Base-by-base conservation (phyloP, 2,329 filamentous ascomycete genomes). In the Pleomassaria siparia region DNA sequence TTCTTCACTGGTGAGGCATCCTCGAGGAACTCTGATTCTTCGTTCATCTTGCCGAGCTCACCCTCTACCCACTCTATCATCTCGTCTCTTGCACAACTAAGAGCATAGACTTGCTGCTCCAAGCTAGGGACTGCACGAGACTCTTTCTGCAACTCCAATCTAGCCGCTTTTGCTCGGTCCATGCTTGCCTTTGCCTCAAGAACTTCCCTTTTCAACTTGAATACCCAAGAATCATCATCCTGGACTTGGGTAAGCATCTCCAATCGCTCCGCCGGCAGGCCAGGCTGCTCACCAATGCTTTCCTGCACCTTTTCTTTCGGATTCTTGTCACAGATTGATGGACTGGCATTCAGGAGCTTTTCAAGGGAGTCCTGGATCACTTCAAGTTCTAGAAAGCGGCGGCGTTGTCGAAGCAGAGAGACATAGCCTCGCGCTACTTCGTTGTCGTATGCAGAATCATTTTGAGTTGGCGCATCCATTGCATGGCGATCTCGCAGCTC, bases 51-150 rank as follows among this genome's bases (percentile, higher is more conserved):
- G 15, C 73, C 67, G 37, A 80, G 55, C 35, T 77, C 76, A 32
- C 72, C 70, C 55, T 80, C 77, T 6, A 80, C 70, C 78, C 78
- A 80, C 36, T 72, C 66, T 4, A 79, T 71, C 35, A 80, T 63
- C 49, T 78, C 76, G 47, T 78, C 71, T 36, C 76, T 71, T 11
- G 75, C 77, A 29, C 64, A 63, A 42, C 74, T 66, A 21, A 80
- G 61, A 3, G 74, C 75, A 40, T 54, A 51, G 0, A 72, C 62
- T 49, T 72, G 66, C n/a, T 58, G 47, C 13, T 60, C 53, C 24
- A 70, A 39, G 28, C 40, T 55, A 6, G 57, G 21, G 12, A 39
- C 7, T 10, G 33, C 29, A 29, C 22, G 22, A 9, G 43, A 21
- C 15, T 43, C 33, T 7, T 36, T 47, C 37, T 57, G 53, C 8